Evolutionary conservation across 331 rosid genomes (phyloP), one percentile per base, ranked within the genome.

Genomic region (Rosa hybrid): DNA sequence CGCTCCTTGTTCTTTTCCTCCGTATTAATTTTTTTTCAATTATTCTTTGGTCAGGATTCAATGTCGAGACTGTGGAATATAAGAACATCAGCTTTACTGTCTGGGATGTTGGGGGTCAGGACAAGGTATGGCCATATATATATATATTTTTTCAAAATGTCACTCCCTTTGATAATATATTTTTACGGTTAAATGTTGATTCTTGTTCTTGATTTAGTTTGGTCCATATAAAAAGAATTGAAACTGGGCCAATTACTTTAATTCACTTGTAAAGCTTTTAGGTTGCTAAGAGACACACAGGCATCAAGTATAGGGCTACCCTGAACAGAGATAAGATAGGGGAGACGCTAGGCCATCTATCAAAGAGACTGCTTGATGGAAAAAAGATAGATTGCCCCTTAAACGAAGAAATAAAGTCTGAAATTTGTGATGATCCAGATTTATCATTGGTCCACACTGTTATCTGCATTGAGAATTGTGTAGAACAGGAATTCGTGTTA

Each of bases 71-170:
- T 5, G 97, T 93, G 79, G 97, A 91, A 83, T 93, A 93, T 77
- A 93, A 93, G 90, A 93, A 93, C 97, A 93, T 93, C 83, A 91
- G 98, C 90, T 93, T 93, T 80, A 93, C 98, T 54, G 98, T 93
- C 68, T 93, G 98, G 98, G 98, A 93, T 86, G 98, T 93, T 41
- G 98, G 98, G 50, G 98, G 97, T 81, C 97, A 93, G 78, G 97
- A 91, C 92, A 91, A 91, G 97, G 98, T 93, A 76, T 74, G 46
- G 30, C 16, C 45, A n/a, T n/a, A n/a, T n/a, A n/a, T n/a, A n/a
- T n/a, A n/a, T n/a, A n/a, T n/a, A 14, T 48, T 23, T 8, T 3
- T 39, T 27, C 30, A 27, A 5, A 30, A 64, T 56, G 34, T 20
- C 41, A 5, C 64, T 51, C 62, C 30, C 30, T 27, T 27, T 27